Base-by-base conservation (phyloP, 176 grass and related monocot species). In the Eleusine coracana region DNA sequence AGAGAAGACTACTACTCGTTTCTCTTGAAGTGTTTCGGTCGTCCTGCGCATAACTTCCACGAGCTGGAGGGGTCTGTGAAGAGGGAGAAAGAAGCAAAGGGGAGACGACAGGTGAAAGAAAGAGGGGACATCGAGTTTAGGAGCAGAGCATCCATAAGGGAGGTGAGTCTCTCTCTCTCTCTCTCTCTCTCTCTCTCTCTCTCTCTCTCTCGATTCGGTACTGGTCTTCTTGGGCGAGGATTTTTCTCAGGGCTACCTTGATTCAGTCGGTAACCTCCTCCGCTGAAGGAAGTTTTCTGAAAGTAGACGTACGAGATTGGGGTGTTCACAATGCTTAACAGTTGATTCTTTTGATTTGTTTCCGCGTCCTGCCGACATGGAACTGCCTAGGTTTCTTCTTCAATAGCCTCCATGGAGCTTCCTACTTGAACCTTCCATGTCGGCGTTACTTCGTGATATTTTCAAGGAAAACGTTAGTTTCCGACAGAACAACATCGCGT, bases 11-110 rank as follows among this genome's bases (percentile, higher is more conserved):
- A 34, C 31, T 34, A 34, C 31, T 41, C 11, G 68, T n/a, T 75
- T 66, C 69, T 50, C 1, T 69, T 69, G 3, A 4, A 37, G 77
- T 40, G 46, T 21, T 16, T 54, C n/a, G 66, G 66, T 58, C 66
- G 66, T 58, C 41, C 48, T 44, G 79, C 79, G 39, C 82, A 62
- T 40, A 90, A 83, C 84, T 79, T 90, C 74, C 80, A 3, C 54
- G 79, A 62, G 73, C 68, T 54, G 51, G 1, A 5, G 41, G 74
- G 71, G 44, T 10, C 27, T 44, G 34, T 28, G 63, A 17, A 25
- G 23, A 14, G 44, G 82, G 70, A 51, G 70, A 10, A 38, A 65
- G 65, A 14, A 62, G 36, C 60, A 17, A 27, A 46, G 28, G 56
- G 76, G 36, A 55, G 65, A 12, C 18, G 60, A 21, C 5, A 54